Evolutionary conservation across 768 basidiomycete species (phyloP).

Genomic region (Lyophyllum atratum): DNA sequence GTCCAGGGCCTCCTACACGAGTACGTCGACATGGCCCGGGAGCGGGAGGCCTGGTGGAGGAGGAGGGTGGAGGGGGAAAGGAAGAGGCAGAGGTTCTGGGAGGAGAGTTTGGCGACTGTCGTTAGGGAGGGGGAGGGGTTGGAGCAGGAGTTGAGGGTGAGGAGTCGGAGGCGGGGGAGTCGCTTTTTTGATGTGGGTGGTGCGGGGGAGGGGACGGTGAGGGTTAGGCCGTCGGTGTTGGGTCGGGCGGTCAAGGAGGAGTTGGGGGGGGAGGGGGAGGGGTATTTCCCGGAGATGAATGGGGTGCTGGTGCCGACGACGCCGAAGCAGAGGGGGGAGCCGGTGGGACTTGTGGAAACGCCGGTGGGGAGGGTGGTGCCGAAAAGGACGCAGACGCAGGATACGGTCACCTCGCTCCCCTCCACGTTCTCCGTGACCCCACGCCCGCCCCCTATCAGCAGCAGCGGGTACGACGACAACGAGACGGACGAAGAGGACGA

Average conservation of each 20-base stretch:
- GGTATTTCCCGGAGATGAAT: background rate
- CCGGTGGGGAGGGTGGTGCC: background rate
- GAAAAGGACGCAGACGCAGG: background rate
- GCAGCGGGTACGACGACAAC: conserved; percentile 17
- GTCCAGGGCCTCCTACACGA: conserved; percentile 65
- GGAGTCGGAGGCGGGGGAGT: conserved; percentile 62
- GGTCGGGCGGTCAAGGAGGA: conserved; percentile 10
- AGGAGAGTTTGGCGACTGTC: conserved; percentile 84
- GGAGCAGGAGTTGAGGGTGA: conserved; percentile 73
- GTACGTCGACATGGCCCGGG: conserved; percentile 67
- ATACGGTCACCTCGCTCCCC: background rate
- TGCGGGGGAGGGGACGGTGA: conserved; percentile 18
- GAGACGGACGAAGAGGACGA: conserved; percentile 87
- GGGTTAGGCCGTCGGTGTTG: conserved; percentile 19
- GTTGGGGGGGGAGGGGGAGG: background rate
- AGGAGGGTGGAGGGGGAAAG: conserved; percentile 65
- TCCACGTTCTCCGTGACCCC: background rate
- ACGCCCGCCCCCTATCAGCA: background rate
- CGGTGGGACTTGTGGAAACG: background rate
- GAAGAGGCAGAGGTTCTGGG: conserved; percentile 75
- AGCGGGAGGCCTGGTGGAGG: conserved; percentile 83
- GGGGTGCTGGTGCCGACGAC: background rate
- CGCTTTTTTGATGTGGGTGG: conserved; percentile 46
- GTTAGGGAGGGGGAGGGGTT: conserved; percentile 84
- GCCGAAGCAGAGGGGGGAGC: background rate